These are phyloP conservation scores for Chenopodium quinoa DNA, from an alignment of 148 eudicot genomes.

Conservation along the genomic window DNA sequence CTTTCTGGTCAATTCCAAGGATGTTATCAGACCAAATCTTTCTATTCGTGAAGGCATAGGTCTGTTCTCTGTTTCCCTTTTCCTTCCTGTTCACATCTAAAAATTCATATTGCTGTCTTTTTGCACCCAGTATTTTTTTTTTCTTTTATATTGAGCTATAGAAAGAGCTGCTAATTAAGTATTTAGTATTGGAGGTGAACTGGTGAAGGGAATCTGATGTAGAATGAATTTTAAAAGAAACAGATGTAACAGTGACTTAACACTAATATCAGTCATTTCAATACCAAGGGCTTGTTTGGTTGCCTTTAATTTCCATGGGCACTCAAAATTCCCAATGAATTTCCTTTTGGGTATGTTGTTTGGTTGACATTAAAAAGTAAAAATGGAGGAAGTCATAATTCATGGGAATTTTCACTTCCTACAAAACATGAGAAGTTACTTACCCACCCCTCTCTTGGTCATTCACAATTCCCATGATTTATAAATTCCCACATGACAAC, in stretches of 20 bases:
- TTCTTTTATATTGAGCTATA: background rate
- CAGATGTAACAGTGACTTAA: background rate
- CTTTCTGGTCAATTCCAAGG: constrained; percentile 74
- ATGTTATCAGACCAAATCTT: constrained; percentile 81
- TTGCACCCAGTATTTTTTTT: background rate
- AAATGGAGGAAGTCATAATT: no score
- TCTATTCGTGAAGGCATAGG: constrained; percentile 96
- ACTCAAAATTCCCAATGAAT: no score
- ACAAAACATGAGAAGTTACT: no score
- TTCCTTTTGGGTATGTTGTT: no score
- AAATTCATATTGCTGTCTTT: background rate
- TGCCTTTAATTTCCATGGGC: no score
- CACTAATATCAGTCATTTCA: background rate
- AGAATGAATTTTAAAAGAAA: background rate
- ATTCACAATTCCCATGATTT: no score
- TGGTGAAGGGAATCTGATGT: background rate
- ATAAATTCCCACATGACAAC: no score
- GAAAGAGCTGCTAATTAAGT: no score
- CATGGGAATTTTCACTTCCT: no score
- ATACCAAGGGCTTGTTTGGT: background rate
- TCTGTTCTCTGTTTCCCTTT: constrained; percentile 27
- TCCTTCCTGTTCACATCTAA: background rate
- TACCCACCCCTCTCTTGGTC: no score
- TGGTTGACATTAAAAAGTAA: no score
- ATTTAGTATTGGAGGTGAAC: no score